Base-by-base conservation (phyloP, 352 stramenopile species). In the Globisporangium alternatum region DNA sequence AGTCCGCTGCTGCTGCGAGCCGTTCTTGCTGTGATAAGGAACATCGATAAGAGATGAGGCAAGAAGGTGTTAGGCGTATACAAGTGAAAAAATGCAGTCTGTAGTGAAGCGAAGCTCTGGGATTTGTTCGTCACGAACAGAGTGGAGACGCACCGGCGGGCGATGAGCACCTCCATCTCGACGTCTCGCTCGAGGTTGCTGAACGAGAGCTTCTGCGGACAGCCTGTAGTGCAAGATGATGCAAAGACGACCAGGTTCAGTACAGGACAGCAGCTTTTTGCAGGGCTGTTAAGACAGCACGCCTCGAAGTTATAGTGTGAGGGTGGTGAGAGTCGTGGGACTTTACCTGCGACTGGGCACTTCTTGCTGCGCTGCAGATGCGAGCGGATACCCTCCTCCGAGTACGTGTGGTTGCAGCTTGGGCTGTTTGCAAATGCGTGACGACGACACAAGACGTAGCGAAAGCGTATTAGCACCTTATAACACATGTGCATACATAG, bases 101-200 rank as follows among this genome's bases (percentile, higher is more conserved):
- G 2, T 28, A 28, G 25, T 28, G 25, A 28, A 28, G 25, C 25
- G 25, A 28, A 28, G 25, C 25, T 28, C 25, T 28, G 25, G 25
- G 2, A 28, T 28, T 3, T 28, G 25, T 28, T 51, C 17, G 39
- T 45, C 5, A 7, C 39, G 28, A 33, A 33, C 9, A 21, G 10
- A 53, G 22, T 22, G 12, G 22, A 17, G 22, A 67, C 63, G 45
- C 66, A 91, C 82, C 67, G 74, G 52, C 77, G 74, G n/a, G 64
- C 77, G 66, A 92, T 80, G 48, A 92, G 78, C 22, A 95, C 81
- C 60, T 95, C 87, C 83, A 95, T 95, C 70, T 94, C 85, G 47
- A 95, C 83, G 48, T 95, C 82, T 48, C 85, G 87, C 67, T 95
- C 87, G 43, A 95, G 75, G 17, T 67, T 80, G 21, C 71, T 68